Percentiles rank a stretch among this genome's conserved stretches.
phyloP scores from a whole-genome alignment of 768 basidiomycete genomes.

The Crassisporium funariophilum region DNA sequence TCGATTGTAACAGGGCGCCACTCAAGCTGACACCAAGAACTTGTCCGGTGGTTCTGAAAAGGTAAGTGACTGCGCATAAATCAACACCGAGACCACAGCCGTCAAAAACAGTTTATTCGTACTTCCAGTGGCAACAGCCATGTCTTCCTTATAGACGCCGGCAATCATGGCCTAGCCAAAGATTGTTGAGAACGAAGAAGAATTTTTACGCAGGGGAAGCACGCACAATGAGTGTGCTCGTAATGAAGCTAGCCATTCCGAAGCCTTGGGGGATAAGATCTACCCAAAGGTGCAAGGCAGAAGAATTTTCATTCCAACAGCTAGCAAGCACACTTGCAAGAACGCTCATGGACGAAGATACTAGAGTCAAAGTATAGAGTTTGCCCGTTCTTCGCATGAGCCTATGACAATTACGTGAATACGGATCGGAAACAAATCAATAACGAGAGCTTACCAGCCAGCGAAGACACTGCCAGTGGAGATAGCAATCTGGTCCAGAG shows the following conservation, averaged over 20 bases:
- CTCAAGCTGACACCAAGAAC: constrained; percentile 92
- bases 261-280: constrained; percentile 83
- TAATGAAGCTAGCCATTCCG: constrained; percentile 83
- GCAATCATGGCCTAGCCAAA: constrained; percentile 80
- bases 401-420: constrained; percentile 43
- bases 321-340: constrained; percentile 62
- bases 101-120: constrained; percentile 37
- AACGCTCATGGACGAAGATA: constrained; percentile 61
- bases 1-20: constrained; percentile 81
- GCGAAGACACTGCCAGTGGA: constrained; percentile 85
- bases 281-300: constrained; percentile 67
- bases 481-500: constrained; percentile 67
- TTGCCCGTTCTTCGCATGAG: constrained; percentile 86
- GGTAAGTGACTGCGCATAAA: constrained; percentile 72
- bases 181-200: constrained; percentile 12
- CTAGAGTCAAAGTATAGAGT: constrained; percentile 74
- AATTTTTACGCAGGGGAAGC: constrained; percentile 1
- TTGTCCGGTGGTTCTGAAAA: constrained; percentile 93
- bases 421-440: constrained; percentile 9
- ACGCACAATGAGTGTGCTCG: constrained; percentile 82
- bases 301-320: constrained; percentile 66
- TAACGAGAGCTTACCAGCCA: constrained; percentile 63
- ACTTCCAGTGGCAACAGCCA: constrained; percentile 92
- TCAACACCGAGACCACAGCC: constrained; percentile 16
- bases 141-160: constrained; percentile 74